Evolutionary conservation across 2,329 filamentous ascomycete genomes (phyloP), one percentile per base, ranked within the genome.

Genomic region (Botrytis medusae): DNA sequence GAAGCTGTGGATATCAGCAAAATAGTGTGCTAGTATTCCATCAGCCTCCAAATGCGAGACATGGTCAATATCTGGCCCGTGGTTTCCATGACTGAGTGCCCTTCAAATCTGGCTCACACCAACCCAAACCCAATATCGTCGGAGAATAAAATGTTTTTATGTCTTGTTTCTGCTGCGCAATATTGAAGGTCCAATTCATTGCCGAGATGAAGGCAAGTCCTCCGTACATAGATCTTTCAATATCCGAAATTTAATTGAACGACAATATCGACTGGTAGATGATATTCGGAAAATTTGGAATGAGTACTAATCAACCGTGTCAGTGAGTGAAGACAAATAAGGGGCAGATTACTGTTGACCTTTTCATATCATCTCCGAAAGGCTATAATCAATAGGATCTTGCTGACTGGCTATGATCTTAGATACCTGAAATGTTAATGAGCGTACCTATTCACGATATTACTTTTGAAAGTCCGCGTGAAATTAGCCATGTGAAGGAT

Each of bases 171-270:
- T 54, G 32, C 46, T 68, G 46, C 64, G 46, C 46, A 68, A 54
- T 68, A 68, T 68, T 40, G 34, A n/a, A 68, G 29, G 25, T 42
- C 42, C 64, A 54, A 54, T 29, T 16, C 25, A 29, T 54, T 68
- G 46, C 64, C 64, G 64, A 68, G 46, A 68, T 68, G 64, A 54
- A 54, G 48, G 32, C 25, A 54, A 8, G 25, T 37, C 37, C 37
- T 37, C 37, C 37, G 37, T 29, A 37, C 37, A 67, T 29, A 54
- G 48, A n/a, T 54, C 48, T 54, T 54, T 40, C 64, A 67, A 54
- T 54, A 29, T 40, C 64, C 64, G 64, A 67, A 14, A 67, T 54
- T 34, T 54, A 54, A 67, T 67, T 67, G 64, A 54, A 40, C 46
- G 25, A 29, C n/a, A 63, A 29, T 42, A 67, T 67, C 25, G 34